Conservation (phyloP, 1,284 basidiomycete genomes). For the Marasmius fiardii region DNA sequence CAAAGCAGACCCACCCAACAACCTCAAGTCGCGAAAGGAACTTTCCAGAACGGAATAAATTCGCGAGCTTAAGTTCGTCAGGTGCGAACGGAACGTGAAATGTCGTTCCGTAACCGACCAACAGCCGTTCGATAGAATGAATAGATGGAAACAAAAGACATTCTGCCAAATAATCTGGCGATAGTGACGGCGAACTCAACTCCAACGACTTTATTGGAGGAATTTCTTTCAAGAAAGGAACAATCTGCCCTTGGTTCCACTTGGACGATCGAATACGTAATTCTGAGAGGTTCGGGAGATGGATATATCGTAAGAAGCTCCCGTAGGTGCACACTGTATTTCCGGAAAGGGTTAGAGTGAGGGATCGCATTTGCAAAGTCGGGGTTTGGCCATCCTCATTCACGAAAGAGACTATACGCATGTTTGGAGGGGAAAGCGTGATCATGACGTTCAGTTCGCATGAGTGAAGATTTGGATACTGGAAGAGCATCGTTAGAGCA, state of each 20-base stretch:
- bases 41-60: background rate
- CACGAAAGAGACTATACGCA: background rate
- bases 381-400: too few species aligned
- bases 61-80: background rate
- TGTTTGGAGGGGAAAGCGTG: background rate
- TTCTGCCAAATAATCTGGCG: background rate
- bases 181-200: background rate
- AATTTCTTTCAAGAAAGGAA: background rate
- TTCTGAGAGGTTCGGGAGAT: background rate
- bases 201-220: background rate
- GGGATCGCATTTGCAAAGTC: background rate
- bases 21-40: background rate
- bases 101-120: background rate
- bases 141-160: background rate
- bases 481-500: background rate
- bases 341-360: background rate
- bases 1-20: background rate
- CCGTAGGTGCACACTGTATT: background rate
- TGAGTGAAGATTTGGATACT: background rate
- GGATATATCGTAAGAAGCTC: background rate
- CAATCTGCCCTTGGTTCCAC: background rate
- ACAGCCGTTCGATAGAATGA: background rate
- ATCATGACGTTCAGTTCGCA: constrained; percentile 1
- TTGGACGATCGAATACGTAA: background rate
- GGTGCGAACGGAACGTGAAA: background rate